phyloP scores from a whole-genome alignment of 345 rosid species.

The Acer saccharum region DNA sequence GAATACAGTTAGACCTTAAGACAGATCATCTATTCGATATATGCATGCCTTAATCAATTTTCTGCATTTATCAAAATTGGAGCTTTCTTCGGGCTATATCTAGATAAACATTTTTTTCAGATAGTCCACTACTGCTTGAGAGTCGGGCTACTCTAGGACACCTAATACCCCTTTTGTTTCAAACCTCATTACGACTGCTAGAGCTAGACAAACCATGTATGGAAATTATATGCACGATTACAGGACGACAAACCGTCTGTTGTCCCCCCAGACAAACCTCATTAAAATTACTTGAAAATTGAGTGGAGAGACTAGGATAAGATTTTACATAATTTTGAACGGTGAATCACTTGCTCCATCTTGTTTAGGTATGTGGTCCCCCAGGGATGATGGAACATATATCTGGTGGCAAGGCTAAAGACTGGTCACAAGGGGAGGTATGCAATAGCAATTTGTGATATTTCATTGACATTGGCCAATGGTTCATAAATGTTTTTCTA shows the following conservation, averaged over 20 bases:
- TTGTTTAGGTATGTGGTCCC: slow-evolving; percentile 87
- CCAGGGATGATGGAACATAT: slow-evolving; percentile 95
- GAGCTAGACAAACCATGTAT: not conserved
- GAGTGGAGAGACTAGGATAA: not conserved
- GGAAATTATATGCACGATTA: not conserved
- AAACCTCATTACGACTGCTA: not conserved
- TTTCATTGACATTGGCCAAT: not conserved
- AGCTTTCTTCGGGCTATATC: slow-evolving; percentile 1
- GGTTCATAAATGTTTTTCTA: not conserved
- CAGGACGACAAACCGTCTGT: not conserved
- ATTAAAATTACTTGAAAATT: not conserved
- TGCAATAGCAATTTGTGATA: slow-evolving; percentile 8
- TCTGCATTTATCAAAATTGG: not conserved
- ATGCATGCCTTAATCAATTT: not conserved
- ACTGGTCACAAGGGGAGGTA: slow-evolving; percentile 94
- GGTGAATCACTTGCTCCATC: not conserved
- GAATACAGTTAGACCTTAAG: not conserved
- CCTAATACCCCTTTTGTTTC: not conserved
- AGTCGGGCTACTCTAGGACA: not conserved
- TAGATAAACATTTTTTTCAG: not conserved
- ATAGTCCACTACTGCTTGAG: not conserved
- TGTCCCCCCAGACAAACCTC: not conserved
- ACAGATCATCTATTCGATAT: not conserved
- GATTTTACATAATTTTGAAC: not conserved
- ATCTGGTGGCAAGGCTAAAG: slow-evolving; percentile 91